Evolutionary conservation across 1,284 basidiomycete species (phyloP), one percentile per base, ranked within the genome.

Genomic region (Golubevia pallescens): DNA sequence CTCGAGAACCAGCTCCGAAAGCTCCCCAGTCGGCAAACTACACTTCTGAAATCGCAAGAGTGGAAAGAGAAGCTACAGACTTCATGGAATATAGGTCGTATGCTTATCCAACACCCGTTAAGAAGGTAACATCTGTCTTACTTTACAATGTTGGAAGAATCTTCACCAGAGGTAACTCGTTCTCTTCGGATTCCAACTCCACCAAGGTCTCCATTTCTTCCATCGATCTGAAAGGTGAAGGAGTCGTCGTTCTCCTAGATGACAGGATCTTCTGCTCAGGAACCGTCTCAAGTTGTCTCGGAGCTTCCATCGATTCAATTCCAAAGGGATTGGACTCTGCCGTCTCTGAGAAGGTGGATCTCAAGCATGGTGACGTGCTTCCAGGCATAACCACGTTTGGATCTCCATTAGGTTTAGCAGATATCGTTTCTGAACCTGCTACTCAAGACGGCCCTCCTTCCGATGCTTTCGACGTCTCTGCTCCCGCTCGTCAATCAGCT

Each of bases 301-400:
- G 42, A 48, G 42, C 42, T 16, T 48, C 42, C 10, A 48, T 48
- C 42, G 42, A 48, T 16, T 48, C 42, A 16, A 48, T 48, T 48
- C 42, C 42, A 10, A 48, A 48, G 16, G 42, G 42, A 13, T 16
- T 48, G 13, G 8, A 10, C 16, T 48, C 42, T 1, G 19, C 32
- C 14, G 63, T 68, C 59, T 20, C 62, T 14, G 19, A 34, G 24
- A 38, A 13, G 55, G 24, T 63, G 7, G 62, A 63, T 23, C 52
- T 63, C 23, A 24, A 34, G n/a, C 19, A 51, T 20, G 62, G 62
- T 14, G 24, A 59, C 53, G 32, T 57, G 0, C 65, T 74, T 1
- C 75, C 75, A 2, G 75, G 75, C n/a, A 24, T 74, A 16, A 72
- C 71, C 8, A 69, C 78, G 1, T 81, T 66, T 62, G 77, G 80